phyloP scores from a whole-genome alignment of 345 rosid genomes.

The Eucalyptus cladocalyx region DNA sequence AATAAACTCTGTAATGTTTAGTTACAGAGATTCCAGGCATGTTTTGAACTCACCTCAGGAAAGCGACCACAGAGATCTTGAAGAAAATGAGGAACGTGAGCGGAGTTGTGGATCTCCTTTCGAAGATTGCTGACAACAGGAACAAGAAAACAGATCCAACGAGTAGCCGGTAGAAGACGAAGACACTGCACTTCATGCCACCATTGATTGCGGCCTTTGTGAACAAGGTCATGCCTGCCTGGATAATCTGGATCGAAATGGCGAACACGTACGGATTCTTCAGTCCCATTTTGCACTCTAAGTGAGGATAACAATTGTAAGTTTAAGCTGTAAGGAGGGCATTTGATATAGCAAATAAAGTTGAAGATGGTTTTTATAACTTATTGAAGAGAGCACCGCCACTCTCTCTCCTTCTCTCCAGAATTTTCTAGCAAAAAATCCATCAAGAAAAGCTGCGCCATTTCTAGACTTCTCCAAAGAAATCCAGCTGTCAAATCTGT shows the following conservation, averaged over 20 bases:
- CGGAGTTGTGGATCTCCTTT: background rate
- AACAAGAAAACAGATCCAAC: background rate
- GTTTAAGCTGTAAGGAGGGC: background rate
- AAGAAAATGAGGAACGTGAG: background rate
- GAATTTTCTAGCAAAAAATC: too few relatives aligned
- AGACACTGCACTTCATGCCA: slow-evolving; percentile 4
- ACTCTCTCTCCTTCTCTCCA: too few relatives aligned
- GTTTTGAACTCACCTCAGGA: background rate
- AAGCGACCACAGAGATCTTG: slow-evolving; percentile 5
- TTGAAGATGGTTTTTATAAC: background rate
- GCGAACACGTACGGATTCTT: background rate
- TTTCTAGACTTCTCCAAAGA: too few relatives aligned
- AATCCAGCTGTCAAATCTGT: too few relatives aligned
- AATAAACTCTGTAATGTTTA: background rate
- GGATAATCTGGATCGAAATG: background rate
- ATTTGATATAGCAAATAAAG: background rate
- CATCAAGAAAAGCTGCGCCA: too few relatives aligned
- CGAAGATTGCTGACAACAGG: background rate
- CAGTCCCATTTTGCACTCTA: background rate
- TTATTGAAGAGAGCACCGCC: too few relatives aligned
- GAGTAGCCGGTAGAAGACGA: slow-evolving; percentile 1
- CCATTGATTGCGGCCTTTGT: slow-evolving; percentile 5
- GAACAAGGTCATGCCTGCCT: slow-evolving; percentile 4
- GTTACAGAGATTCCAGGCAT: background rate
- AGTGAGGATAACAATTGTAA: too few relatives aligned